Evolutionary conservation across 495 filamentous ascomycete species (phyloP), one percentile per base, ranked within the genome.

Genomic region (Achaetomiella virescens): DNA sequence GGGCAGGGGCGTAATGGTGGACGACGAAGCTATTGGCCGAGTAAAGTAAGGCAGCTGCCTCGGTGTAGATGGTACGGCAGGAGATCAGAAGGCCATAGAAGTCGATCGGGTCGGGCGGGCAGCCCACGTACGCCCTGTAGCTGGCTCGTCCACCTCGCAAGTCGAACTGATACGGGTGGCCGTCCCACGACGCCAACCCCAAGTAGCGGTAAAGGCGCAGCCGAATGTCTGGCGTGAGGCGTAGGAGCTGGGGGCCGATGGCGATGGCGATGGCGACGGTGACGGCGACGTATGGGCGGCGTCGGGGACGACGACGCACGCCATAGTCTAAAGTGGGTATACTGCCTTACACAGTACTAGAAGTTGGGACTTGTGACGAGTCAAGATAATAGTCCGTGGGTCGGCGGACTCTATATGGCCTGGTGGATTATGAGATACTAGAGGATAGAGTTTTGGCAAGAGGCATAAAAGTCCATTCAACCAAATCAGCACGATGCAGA

Each of bases 21-120:
- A 48, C 46, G 18, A 48, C 46, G 46, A 48, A 48, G 46, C 29
- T 48, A 18, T 48, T 48, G 29, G 46, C 29, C 29, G 46, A 48
- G 46, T 48, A 48, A 20, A 48, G 46, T 18, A 48, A 48, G 46
- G 46, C 18, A 48, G 46, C 46, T 48, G 46, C 46, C 46, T 48
- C 46, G 46, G 29, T 6, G 46, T 48, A 36, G 46, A 48, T 48
- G 46, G 46, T 48, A 18, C 46, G 46, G 46, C 46, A 48, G 29
- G 29, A 48, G 46, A 48, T 24, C 29, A 48, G 46, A 35, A 48
- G 17, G 29, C 46, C 46, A 36, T 48, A 6, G 29, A 48, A 48
- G 17, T 48, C 46, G 29, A 48, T 48, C 18, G 46, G 46, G 46
- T 15, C 46, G 29, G 46, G 29, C 46, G 29, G 29, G 47, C 20